Percentiles rank a stretch among this genome's conserved stretches.
These are phyloP conservation scores for Boletus pseudo-olivaceus DNA, from an alignment of 768 basidiomycete genomes.

Conservation along the genomic window DNA sequence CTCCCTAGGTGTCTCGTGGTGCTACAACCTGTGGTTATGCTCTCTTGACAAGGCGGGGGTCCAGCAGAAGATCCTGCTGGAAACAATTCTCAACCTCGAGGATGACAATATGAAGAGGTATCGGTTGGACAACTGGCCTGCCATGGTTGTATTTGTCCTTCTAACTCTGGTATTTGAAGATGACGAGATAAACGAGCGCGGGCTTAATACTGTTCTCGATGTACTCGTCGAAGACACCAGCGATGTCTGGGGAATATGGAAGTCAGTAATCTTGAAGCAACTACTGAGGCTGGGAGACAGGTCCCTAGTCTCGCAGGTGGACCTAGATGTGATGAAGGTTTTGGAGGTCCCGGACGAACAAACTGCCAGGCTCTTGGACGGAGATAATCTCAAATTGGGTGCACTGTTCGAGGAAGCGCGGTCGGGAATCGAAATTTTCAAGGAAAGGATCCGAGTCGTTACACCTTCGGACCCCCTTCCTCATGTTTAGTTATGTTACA, in stretches of 20 bases:
- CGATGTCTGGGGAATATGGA: constrained; percentile 5
- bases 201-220: background rate
- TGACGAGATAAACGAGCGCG: background rate
- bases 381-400: background rate
- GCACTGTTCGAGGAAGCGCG: background rate
- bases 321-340: background rate
- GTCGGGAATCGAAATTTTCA: background rate
- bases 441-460: background rate
- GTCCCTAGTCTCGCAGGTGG: background rate
- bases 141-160: constrained; percentile 12
- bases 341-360: background rate
- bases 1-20: constrained; percentile 28
- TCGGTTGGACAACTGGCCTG: constrained; percentile 5
- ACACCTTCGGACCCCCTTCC: background rate
- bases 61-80: constrained; percentile 9
- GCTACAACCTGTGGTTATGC: constrained; percentile 29
- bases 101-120: background rate
- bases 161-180: constrained; percentile 6
- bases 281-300: background rate
- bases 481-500: background rate
- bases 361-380: background rate
- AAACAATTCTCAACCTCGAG: background rate
- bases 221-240: constrained; percentile 4
- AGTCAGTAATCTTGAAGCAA: background rate
- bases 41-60: constrained; percentile 29